These are phyloP conservation scores for Globisporangium yorkense DNA, from an alignment of 352 stramenopile species.

Conservation along the genomic window DNA sequence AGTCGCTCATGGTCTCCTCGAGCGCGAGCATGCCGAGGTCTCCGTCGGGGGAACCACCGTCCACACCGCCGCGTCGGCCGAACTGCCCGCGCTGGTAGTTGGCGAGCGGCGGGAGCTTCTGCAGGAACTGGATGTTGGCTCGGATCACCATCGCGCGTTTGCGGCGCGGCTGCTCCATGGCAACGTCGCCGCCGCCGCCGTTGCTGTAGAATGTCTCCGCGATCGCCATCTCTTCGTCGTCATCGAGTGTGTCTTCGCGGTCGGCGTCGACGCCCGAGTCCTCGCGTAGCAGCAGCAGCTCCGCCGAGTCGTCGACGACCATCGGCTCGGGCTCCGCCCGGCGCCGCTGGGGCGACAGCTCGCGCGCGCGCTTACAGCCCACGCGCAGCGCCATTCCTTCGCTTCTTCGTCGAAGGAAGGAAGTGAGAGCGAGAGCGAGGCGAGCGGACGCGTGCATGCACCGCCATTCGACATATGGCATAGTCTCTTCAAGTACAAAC, in stretches of 20 bases:
- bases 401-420: neutral
- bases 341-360: neutral
- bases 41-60: conserved; percentile 33
- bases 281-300: conserved; percentile 1
- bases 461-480: neutral
- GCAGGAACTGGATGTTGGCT: conserved; percentile 54
- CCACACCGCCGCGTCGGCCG: conserved; percentile 54
- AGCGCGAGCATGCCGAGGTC: conserved; percentile 50
- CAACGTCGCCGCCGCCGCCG: conserved; percentile 11
- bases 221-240: conserved; percentile 5
- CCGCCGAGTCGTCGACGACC: conserved; percentile 9
- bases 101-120: conserved; percentile 55
- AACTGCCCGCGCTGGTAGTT: conserved; percentile 58
- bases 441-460: neutral
- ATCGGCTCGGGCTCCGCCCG: conserved; percentile 6
- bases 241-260: conserved; percentile 10
- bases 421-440: neutral
- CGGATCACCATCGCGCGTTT: conserved; percentile 55
- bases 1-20: conserved; percentile 62
- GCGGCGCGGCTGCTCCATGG: conserved; percentile 18
- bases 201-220: conserved; percentile 3
- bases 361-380: conserved; percentile 17
- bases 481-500: neutral
- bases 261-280: conserved; percentile 10
- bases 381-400: conserved; percentile 10